Evolutionary conservation across 106 monocot genomes (phyloP), one percentile per base, ranked within the genome.

Genomic region (Alisma plantagoaquatica): DNA sequence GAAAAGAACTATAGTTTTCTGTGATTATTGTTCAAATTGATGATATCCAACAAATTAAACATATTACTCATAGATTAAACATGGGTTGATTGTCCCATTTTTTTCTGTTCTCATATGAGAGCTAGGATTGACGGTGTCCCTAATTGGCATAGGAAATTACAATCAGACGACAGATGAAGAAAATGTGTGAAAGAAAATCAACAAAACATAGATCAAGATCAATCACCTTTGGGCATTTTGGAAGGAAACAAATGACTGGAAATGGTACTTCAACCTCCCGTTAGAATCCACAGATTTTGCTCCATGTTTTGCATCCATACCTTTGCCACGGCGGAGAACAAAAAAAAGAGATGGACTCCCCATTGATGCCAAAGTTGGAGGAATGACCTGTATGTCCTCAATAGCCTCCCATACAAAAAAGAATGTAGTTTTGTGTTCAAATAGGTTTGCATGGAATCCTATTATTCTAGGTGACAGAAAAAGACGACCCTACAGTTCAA

Each of bases 391-490:
- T 11, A 91, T 91, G 26, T 91, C 80, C 47, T 91, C 77, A 53
- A 84, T 77, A 51, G 83, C 90, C 53, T 91, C 91, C 91, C 91
- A 84, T 3, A 91, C 73, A 61, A 91, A 70, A 54, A 72, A 91
- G 67, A 91, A 91, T 46, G 80, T 91, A n/a, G 83, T 91, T 62
- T 81, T 91, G 50, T 78, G 74, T 11, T 84, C 91, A 72, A 91
- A 91, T 16, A 91, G 66, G 52, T 81, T 91, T 16, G 80, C 61
- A 69, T 84, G 51, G 72, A 84, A 91, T 26, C 91, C 91, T 52
- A 81, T 77, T 56, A 84, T 84, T 69, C 91, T 68, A 59, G 84
- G 74, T 58, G 91, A 91, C n/a, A 91, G 53, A 75, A 91, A 91
- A 19, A 91, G 77, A 3, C 84, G 91, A 5, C 91, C 91, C 91